Evolutionary conservation across 2,329 filamentous ascomycete species (phyloP).

Genomic region (Eutypella sp.): DNA sequence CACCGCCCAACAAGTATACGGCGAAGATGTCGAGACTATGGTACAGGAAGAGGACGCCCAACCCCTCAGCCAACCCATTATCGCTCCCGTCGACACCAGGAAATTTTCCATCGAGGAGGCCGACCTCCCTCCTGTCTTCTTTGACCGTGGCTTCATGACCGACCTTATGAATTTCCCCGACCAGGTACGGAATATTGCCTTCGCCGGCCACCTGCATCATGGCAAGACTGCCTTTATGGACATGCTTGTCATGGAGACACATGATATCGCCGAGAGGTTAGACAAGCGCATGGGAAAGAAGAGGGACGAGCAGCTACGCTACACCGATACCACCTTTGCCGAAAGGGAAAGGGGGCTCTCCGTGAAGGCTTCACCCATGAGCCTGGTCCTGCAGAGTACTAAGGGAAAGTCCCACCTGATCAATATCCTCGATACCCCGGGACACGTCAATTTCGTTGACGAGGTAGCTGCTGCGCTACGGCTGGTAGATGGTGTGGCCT

Average conservation of each 20-base stretch:
- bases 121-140: conserved; percentile 83
- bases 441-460: conserved; percentile 97
- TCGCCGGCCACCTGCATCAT: conserved; percentile 92
- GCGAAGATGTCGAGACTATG: conserved; percentile 86
- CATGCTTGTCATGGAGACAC: conserved; percentile 94
- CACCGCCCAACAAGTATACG: conserved; percentile 94
- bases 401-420: conserved; percentile 92
- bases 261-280: conserved; percentile 74
- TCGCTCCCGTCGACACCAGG: conserved; percentile 88
- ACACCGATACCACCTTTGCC: conserved; percentile 86
- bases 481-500: conserved; percentile 83
- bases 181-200: conserved; percentile 85
- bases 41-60: conserved; percentile 98
- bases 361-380: conserved; percentile 93
- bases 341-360: conserved; percentile 88
- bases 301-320: conserved; percentile 84
- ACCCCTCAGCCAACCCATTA: conserved; percentile 84
- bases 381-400: conserved; percentile 78
- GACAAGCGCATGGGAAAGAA: conserved; percentile 77
- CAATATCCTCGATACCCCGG: conserved; percentile 93
- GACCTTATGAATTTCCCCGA: conserved; percentile 95
- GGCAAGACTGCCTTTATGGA: conserved; percentile 98
- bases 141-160: conserved; percentile 86
- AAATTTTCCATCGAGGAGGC: conserved; percentile 93
- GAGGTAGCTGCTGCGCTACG: conserved; percentile 87